Evolutionary conservation across 805 yeast species (phyloP).

Genomic region (Monosporozyma servazzii): DNA sequence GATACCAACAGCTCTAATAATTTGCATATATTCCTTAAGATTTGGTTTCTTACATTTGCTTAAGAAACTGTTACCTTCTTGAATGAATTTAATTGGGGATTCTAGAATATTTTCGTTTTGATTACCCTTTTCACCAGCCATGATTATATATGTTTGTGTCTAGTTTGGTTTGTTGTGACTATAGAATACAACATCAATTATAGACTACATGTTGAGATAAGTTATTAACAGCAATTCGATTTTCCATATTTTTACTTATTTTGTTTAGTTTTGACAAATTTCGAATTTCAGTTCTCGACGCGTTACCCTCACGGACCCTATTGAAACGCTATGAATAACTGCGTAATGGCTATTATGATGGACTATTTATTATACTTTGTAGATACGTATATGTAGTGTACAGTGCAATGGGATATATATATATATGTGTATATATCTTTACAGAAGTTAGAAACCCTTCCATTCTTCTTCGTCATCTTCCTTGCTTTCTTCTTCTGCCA

Average conservation of each 20-base stretch:
- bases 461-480: conserved; percentile 33
- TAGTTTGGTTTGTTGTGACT: background rate
- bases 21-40: conserved; percentile 74
- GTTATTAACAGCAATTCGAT: background rate
- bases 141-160: conserved; percentile 3
- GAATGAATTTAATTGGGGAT: conserved; percentile 83
- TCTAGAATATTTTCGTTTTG: conserved; percentile 61
- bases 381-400: background rate
- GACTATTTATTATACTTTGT: background rate
- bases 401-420: background rate
- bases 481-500: conserved; percentile 19
- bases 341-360: background rate
- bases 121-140: conserved; percentile 23
- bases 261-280: background rate
- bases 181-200: background rate
- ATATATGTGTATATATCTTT: no score
- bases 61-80: conserved; percentile 83
- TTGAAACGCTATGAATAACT: background rate
- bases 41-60: conserved; percentile 91
- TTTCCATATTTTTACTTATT: background rate
- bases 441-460: conserved; percentile 30
- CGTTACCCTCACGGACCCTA: background rate
- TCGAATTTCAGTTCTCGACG: background rate
- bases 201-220: background rate
- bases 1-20: conserved; percentile 90